phyloP scores from a whole-genome alignment of 352 stramenopile genomes.

The Phytophthora citricola region DNA sequence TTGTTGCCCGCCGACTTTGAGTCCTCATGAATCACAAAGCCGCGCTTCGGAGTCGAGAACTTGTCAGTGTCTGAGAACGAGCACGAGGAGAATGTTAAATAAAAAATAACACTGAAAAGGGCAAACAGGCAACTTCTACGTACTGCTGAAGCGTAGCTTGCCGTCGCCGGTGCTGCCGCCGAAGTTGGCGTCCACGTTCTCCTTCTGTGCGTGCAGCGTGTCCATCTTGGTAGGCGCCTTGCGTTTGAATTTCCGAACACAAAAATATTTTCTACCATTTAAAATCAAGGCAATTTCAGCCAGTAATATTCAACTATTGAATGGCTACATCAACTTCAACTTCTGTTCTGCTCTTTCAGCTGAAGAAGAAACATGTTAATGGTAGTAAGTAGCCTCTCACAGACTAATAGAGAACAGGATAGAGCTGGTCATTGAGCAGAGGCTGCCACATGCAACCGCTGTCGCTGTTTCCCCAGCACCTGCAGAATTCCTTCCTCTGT shows the following conservation, averaged over 20 bases:
- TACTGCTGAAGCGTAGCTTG: conserved; percentile 48
- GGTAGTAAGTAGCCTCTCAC: neutral
- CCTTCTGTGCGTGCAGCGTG: conserved; percentile 69
- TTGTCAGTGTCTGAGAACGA: conserved; percentile 22
- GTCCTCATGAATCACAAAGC: conserved; percentile 53
- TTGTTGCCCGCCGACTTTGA: conserved; percentile 44
- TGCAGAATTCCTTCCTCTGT: too few relatives aligned
- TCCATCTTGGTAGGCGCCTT: conserved; percentile 47
- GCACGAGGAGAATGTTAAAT: neutral
- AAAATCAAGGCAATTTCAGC: conserved; percentile 19
- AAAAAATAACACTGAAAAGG: neutral
- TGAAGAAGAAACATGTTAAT: too few relatives aligned
- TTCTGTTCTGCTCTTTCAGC: neutral
- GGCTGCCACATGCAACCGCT: too few relatives aligned
- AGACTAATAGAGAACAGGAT: neutral
- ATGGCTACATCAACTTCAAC: conserved; percentile 4
- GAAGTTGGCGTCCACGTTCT: conserved; percentile 64
- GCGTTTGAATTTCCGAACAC: conserved; percentile 54
- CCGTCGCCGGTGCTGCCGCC: conserved; percentile 9
- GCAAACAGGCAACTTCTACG: neutral
- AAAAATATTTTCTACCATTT: conserved; percentile 34
- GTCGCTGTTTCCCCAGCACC: too few relatives aligned
- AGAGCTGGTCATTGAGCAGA: too few relatives aligned
- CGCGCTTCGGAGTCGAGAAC: conserved; percentile 40
- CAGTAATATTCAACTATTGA: conserved; percentile 21